Percentiles rank a stretch among this genome's conserved stretches.
Evolutionary conservation across 2,329 filamentous ascomycete species (phyloP).

Genomic region (Beauveria asiatica): DNA sequence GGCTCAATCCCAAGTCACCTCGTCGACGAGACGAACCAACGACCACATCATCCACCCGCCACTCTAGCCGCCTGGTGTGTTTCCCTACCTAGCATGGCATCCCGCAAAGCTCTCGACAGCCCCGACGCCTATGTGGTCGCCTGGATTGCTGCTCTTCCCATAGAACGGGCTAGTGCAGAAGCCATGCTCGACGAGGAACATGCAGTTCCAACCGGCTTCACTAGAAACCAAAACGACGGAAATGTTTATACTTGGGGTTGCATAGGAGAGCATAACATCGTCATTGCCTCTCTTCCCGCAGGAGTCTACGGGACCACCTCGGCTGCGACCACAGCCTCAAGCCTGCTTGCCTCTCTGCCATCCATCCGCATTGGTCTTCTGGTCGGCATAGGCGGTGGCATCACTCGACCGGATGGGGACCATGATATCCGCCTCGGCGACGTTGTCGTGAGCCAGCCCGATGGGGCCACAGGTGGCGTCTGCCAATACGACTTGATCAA

Average conservation of each 20-base stretch:
- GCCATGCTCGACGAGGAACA: conserved; percentile 21
- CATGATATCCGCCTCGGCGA: conserved; percentile 21
- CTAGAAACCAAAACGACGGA: conserved; percentile 12
- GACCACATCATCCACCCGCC: too few species aligned
- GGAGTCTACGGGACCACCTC: conserved; percentile 11
- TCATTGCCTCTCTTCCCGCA: conserved; percentile 14
- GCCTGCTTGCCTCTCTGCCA: conserved; percentile 13
- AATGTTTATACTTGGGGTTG: conserved; percentile 20
- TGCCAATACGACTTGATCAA: conserved; percentile 20
- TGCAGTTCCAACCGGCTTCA: conserved; percentile 6
- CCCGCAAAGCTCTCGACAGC: too few species aligned
- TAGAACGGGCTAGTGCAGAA: conserved; percentile 18
- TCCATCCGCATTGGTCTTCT: conserved; percentile 13
- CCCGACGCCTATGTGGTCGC: too few species aligned
- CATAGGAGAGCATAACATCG: conserved; percentile 17
- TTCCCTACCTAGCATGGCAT: too few species aligned
- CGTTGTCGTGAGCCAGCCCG: conserved; percentile 18
- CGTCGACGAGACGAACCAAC: too few species aligned
- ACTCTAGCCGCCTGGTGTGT: too few species aligned
- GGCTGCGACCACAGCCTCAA: conserved; percentile 13
- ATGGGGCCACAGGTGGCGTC: conserved; percentile 13
- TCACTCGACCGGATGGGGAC: background rate
- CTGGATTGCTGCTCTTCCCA: conserved; percentile 18
- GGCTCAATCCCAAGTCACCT: too few species aligned
- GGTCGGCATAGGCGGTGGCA: conserved; percentile 14